These are phyloP conservation scores for Smallanthus sonchifolius DNA, from an alignment of 129 eudicot species.

Conservation along the genomic window DNA sequence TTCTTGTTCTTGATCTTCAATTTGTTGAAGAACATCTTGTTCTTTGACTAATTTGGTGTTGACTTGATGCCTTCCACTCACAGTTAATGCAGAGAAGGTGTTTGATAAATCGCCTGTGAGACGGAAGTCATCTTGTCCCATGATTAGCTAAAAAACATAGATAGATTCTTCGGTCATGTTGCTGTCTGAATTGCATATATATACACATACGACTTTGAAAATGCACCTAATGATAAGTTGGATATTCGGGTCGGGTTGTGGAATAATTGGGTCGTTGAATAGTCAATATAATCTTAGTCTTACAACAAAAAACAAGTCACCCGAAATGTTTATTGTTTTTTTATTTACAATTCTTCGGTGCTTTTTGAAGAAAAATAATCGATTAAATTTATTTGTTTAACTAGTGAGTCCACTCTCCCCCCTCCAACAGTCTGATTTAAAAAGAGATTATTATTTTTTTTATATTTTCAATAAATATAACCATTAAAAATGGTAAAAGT, in stretches of 20 bases:
- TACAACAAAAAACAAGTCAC: neutral
- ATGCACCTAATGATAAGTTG: neutral
- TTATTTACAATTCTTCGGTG: neutral
- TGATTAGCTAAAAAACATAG: slow-evolving; percentile 11
- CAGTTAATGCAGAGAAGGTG: slow-evolving; percentile 26
- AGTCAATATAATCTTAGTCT: neutral
- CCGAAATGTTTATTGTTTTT: too few relatives aligned
- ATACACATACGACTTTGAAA: neutral
- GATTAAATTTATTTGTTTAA: too few relatives aligned
- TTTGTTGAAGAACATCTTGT: slow-evolving; percentile 38
- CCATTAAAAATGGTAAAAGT: too few relatives aligned
- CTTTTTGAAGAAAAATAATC: neutral
- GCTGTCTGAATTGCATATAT: neutral
- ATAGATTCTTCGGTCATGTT: slow-evolving; percentile 1
- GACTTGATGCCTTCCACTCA: slow-evolving; percentile 23
- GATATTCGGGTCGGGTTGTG: slow-evolving; percentile 8
- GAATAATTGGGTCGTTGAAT: neutral
- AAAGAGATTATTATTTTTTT: too few relatives aligned
- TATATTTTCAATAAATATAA: too few relatives aligned
- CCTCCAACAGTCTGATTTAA: too few relatives aligned
- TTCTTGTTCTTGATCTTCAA: slow-evolving; percentile 64
- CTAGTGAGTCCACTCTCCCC: too few relatives aligned
- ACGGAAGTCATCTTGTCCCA: slow-evolving; percentile 13
- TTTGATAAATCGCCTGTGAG: slow-evolving; percentile 23
- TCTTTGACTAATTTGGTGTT: neutral